Evolutionary conservation across 2,329 filamentous ascomycete genomes (phyloP), one percentile per base, ranked within the genome.

Genomic region (Xylaria polymorpha): DNA sequence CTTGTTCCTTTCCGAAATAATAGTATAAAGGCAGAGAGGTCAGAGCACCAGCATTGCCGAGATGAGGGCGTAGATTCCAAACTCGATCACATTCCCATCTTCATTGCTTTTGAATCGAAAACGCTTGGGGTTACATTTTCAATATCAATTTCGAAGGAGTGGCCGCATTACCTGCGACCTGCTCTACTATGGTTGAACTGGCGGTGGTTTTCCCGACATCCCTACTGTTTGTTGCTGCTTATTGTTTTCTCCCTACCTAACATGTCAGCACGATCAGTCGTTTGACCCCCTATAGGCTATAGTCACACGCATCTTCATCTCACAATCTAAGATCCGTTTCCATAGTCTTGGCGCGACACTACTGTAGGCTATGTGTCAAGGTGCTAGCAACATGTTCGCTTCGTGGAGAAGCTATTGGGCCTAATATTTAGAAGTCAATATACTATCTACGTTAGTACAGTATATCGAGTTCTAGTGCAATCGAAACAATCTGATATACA

Each of bases 301-400:
- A 58, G 62, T 37, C 58, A 66, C 58, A 57, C 56, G 32, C 59
- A 61, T 46, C 20, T 18, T 51, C 59, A 55, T 69, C 58, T 67
- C 50, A 67, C 51, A 15, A 64, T 61, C 56, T 4, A 29, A 3
- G 25, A 51, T 12, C 55, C 59, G 35, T 53, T 67, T 60, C 48
- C 25, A 57, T 61, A 41, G 57, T 32, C 58, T 61, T 53, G 55
- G 64, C 53, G 50, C 43, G 68, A 46, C 46, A 62, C 64, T 65
- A 67, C 68, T 69, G 64, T 64, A 63, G 18, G 59, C 41, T 64
- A 46, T 67, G 64, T 64, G 29, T 61, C 58, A 60, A 59, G 10
- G 25, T n/a, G n/a, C n/a, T n/a, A n/a, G n/a, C 22, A 25, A 53
- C 55, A 46, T 29, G 35, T 51, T 50, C n/a, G 15, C 46, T 29